Evolutionary conservation across 176 grass and related monocot genomes (phyloP).

Genomic region (Zizania latifolia): DNA sequence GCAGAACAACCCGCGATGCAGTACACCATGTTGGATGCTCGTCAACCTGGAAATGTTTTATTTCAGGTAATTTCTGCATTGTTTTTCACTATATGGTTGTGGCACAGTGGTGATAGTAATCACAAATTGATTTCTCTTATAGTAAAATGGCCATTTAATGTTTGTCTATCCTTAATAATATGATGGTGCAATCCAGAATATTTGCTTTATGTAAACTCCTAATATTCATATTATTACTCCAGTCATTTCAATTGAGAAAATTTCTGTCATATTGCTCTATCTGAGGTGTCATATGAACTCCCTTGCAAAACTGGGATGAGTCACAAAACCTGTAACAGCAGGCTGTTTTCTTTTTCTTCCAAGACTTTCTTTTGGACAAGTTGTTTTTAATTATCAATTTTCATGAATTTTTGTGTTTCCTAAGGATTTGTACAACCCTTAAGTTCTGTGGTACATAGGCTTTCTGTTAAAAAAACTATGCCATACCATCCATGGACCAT

Average conservation of each 20-base stretch:
- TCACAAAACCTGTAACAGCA: background rate
- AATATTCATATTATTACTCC: background rate
- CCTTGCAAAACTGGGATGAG: background rate
- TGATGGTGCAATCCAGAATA: background rate
- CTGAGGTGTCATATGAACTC: background rate
- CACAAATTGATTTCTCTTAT: background rate
- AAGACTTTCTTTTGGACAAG: too few species aligned
- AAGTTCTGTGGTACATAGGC: background rate
- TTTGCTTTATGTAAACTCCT: background rate
- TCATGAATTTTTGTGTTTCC: background rate
- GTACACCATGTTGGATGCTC: conserved; percentile 31
- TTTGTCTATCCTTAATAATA: too few species aligned
- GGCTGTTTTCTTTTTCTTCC: background rate
- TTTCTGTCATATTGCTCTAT: background rate
- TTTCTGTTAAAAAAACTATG: background rate
- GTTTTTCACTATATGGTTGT: background rate
- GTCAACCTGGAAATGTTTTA: conserved; percentile 36
- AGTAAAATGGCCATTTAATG: too few species aligned
- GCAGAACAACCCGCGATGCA: conserved; percentile 26
- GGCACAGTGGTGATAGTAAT: background rate
- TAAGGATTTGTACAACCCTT: background rate
- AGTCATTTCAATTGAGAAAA: background rate
- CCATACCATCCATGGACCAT: background rate
- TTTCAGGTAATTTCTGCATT: conserved; percentile 41
- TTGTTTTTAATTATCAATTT: background rate